phyloP scores from a whole-genome alignment of 164 flowering plant genomes.

The Stephania cephalantha region DNA sequence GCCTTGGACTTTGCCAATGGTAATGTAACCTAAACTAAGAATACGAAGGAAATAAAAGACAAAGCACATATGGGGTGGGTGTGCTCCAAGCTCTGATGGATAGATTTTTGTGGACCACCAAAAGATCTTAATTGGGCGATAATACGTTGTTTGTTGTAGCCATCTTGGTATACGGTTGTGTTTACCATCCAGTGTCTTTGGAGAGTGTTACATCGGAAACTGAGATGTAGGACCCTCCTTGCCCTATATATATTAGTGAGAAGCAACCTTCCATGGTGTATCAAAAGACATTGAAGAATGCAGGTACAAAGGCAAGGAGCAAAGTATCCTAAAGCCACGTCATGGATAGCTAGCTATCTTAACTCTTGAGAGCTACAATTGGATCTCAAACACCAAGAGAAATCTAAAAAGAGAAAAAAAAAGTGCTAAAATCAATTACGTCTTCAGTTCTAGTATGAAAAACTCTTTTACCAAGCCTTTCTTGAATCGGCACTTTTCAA shows the following conservation, averaged over 20 bases:
- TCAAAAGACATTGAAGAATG: conserved; percentile 36
- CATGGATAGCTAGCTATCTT: conserved; percentile 44
- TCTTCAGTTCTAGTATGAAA: conserved; percentile 44
- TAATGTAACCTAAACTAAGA: conserved; percentile 48
- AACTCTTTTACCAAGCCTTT: conserved; percentile 55
- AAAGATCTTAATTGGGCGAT: conserved; percentile 26
- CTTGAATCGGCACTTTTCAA: conserved; percentile 69
- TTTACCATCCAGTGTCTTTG: conserved; percentile 85
- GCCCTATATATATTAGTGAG: conserved; percentile 67
- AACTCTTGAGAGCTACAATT: conserved; percentile 17
- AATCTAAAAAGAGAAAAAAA: conserved; percentile 28
- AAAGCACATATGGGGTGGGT: conserved; percentile 60
- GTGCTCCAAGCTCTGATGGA: conserved; percentile 62
- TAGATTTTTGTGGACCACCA: conserved; percentile 46
- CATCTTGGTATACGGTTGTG: conserved; percentile 79
- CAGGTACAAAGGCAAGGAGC: conserved; percentile 45
- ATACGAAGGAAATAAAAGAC: conserved; percentile 35
- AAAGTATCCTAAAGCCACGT: conserved; percentile 50
- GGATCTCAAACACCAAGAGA: conserved; percentile 24
- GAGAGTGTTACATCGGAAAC: conserved; percentile 59
- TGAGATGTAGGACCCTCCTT: conserved; percentile 61
- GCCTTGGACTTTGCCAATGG: conserved; percentile 32
- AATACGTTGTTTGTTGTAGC: conserved; percentile 56
- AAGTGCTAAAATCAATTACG: conserved; percentile 32
- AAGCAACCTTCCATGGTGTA: conserved; percentile 48